Evolutionary conservation across 2,329 filamentous ascomycete species (phyloP).

Genomic region (Spiromastix sp.): DNA sequence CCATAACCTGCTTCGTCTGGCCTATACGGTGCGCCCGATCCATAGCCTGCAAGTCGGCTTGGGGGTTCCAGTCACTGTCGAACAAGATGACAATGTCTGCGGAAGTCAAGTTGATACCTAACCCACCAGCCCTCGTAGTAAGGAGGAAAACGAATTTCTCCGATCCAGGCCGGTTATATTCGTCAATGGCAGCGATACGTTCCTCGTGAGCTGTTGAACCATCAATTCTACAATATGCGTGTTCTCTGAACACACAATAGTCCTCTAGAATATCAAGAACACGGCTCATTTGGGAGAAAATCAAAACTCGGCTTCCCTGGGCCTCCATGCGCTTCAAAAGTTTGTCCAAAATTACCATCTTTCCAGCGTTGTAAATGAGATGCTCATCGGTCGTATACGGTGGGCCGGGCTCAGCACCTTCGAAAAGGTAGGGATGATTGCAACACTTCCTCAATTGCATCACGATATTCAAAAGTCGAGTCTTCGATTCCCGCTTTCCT

Average conservation of each 20-base stretch:
- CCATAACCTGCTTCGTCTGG: slow-evolving; percentile 94
- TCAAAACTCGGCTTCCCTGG: slow-evolving; percentile 89
- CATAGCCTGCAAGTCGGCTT: slow-evolving; percentile 97
- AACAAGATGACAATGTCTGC: slow-evolving; percentile 95
- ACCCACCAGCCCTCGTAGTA: slow-evolving; percentile 86
- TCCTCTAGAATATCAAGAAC: slow-evolving; percentile 94
- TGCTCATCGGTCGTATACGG: slow-evolving; percentile 98
- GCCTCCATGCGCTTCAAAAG: slow-evolving; percentile 71
- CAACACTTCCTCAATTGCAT: slow-evolving; percentile 99
- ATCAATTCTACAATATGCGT: slow-evolving; percentile 95
- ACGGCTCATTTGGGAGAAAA: slow-evolving; percentile 99
- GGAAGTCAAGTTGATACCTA: slow-evolving; percentile 91
- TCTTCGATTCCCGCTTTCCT: slow-evolving; percentile 96
- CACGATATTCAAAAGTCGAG: slow-evolving; percentile 90
- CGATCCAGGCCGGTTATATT: slow-evolving; percentile 92
- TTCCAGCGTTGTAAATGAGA: slow-evolving; percentile 82
- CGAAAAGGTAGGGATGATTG: slow-evolving; percentile 96
- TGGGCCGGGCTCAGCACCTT: slow-evolving; percentile 91
- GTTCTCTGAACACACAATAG: slow-evolving; percentile 92
- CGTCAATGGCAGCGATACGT: slow-evolving; percentile 92
- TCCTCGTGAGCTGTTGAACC: slow-evolving; percentile 95
- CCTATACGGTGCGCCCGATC: slow-evolving; percentile 97
- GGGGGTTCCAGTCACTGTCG: slow-evolving; percentile 98
- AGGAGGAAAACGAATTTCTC: slow-evolving; percentile 96
- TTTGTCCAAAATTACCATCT: slow-evolving; percentile 96